Percentiles rank a stretch among this genome's conserved stretches.
Evolutionary conservation across 2,329 filamentous ascomycete genomes (phyloP).

Genomic region (Teratosphaeria epicoccoides): DNA sequence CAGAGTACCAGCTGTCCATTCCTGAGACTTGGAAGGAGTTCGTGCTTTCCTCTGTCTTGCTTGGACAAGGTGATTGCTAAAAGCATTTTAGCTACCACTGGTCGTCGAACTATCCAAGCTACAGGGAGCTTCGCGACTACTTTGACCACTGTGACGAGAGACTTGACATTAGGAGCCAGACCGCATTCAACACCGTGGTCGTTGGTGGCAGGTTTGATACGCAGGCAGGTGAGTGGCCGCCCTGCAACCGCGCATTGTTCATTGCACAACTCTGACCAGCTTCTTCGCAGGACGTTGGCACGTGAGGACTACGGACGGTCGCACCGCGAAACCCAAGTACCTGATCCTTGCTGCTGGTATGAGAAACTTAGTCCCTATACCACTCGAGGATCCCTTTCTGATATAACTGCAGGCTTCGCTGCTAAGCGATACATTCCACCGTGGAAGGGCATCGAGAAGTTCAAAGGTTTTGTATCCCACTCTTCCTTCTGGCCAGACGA

Average conservation of each 20-base stretch:
- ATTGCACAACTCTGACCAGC: background rate
- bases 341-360: conserved; percentile 38
- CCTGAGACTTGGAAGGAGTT: conserved; percentile 4
- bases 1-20: conserved; percentile 7
- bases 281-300: conserved; percentile 1
- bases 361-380: background rate
- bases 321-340: conserved; percentile 41
- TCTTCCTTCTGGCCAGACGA: conserved; percentile 31
- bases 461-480: conserved; percentile 30
- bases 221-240: conserved; percentile 2
- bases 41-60: background rate
- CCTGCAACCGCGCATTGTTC: background rate
- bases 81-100: background rate
- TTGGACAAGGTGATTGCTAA: background rate
- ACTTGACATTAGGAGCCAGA: conserved; percentile 46
- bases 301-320: conserved; percentile 43
- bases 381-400: background rate
- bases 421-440: conserved; percentile 45
- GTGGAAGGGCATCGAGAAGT: conserved; percentile 25
- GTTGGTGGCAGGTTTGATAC: conserved; percentile 43
- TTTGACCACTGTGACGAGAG: conserved; percentile 53
- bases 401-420: conserved; percentile 36
- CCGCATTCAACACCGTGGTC: conserved; percentile 47
- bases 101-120: conserved; percentile 6
- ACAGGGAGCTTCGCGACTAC: conserved; percentile 30